Conservation (phyloP, 805 yeast genomes). For the Wilhelminamyces savonicus region DNA sequence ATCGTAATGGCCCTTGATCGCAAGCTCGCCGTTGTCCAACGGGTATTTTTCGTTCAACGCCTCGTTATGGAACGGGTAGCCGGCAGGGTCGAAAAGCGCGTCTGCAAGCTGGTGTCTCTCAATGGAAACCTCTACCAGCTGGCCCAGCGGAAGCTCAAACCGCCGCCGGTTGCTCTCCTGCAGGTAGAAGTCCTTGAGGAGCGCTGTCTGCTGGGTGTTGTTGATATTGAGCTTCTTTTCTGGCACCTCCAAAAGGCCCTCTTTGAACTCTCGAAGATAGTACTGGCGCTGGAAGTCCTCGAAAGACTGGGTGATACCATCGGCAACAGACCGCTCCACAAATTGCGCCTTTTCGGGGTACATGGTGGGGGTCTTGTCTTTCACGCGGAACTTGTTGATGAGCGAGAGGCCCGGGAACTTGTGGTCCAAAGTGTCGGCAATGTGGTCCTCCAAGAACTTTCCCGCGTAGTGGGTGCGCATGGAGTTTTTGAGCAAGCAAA, state of each 20-base stretch:
- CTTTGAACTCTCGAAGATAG: conserved; percentile 69
- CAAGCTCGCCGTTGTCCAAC: conserved; percentile 45
- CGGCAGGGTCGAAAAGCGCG: conserved; percentile 60
- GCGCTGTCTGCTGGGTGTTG: conserved; percentile 13
- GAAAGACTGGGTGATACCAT: conserved; percentile 40
- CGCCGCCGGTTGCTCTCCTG: conserved; percentile 32
- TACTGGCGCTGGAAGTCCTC: conserved; percentile 51
- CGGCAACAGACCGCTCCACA: conserved; percentile 15
- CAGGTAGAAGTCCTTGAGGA: conserved; percentile 20
- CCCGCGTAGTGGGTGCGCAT: conserved; percentile 75
- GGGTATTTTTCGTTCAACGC: conserved; percentile 21
- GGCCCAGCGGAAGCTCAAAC: conserved; percentile 77
- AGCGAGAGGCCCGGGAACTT: conserved; percentile 23
- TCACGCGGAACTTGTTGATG: conserved; percentile 41
- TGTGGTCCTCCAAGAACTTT: conserved; percentile 50
- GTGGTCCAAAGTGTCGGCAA: conserved; percentile 33
- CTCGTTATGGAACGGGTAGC: conserved; percentile 27
- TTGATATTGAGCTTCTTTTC: conserved; percentile 22
- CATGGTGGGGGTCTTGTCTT: conserved; percentile 33
- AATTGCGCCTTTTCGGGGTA: conserved; percentile 24
- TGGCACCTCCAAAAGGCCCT: conserved; percentile 54
- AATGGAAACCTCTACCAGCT: conserved; percentile 50
- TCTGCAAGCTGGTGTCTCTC: conserved; percentile 66
- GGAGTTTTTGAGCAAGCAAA: conserved; percentile 63
- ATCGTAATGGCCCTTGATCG: conserved; percentile 41